These are phyloP conservation scores for Agrocybe praecox DNA, from an alignment of 768 basidiomycete species.

Conservation along the genomic window DNA sequence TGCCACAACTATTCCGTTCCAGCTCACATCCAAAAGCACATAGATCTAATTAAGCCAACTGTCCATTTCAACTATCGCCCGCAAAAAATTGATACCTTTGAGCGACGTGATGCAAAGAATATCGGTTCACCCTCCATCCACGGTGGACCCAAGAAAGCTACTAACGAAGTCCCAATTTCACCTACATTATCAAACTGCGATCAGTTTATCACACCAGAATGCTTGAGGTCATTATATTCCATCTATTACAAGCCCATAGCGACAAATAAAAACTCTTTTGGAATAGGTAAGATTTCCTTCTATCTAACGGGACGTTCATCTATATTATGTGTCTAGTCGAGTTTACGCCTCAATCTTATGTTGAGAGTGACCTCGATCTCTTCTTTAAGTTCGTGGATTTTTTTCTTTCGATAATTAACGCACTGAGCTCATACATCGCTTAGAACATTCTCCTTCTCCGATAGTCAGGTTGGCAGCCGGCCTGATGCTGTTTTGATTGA, in stretches of 20 bases:
- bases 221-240: slow-evolving; percentile 41
- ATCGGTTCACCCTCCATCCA: slow-evolving; percentile 15
- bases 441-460: slow-evolving; percentile 23
- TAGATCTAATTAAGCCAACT: slow-evolving; percentile 46
- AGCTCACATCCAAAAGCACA: slow-evolving; percentile 37
- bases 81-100: slow-evolving; percentile 14
- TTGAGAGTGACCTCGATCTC: slow-evolving; percentile 44
- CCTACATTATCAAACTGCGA: slow-evolving; percentile 30
- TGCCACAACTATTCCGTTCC: slow-evolving; percentile 43
- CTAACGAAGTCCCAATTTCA: slow-evolving; percentile 17
- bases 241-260: slow-evolving; percentile 35
- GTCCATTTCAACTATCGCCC: slow-evolving; percentile 41
- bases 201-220: slow-evolving; percentile 38
- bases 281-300: slow-evolving; percentile 30
- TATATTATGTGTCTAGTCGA: slow-evolving; percentile 36
- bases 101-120: slow-evolving; percentile 12
- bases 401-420: slow-evolving; percentile 21
- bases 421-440: background rate
- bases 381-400: slow-evolving; percentile 31
- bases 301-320: slow-evolving; percentile 10
- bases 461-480: slow-evolving; percentile 32
- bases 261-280: slow-evolving; percentile 37
- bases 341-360: slow-evolving; percentile 51
- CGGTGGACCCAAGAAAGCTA: slow-evolving; percentile 22
- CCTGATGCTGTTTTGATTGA: slow-evolving; percentile 36